Percentiles rank a stretch among this genome's conserved stretches.
These are phyloP conservation scores for Saccharomycopsis olivae DNA, from an alignment of 805 yeast genomes.

Conservation along the genomic window DNA sequence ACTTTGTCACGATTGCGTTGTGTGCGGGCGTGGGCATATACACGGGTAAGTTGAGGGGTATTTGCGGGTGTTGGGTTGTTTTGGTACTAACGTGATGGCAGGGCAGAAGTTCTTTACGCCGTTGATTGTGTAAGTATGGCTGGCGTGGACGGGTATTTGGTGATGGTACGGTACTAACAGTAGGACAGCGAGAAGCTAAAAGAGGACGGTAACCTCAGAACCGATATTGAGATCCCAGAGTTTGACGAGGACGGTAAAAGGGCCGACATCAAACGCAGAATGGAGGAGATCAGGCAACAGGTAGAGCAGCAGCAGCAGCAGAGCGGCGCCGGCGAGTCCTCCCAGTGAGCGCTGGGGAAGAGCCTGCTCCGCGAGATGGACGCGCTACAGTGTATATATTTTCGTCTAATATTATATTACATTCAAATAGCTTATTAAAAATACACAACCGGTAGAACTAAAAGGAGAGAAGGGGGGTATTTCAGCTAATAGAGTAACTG, in stretches of 20 bases:
- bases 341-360: too few species aligned
- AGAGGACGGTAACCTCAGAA: constrained; percentile 54
- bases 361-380: too few species aligned
- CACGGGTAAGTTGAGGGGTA: constrained; percentile 7
- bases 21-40: constrained; percentile 18
- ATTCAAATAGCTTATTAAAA: too few species aligned
- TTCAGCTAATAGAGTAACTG: too few species aligned
- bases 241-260: constrained; percentile 36
- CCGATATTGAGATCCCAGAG: constrained; percentile 47
- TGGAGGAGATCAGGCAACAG: constrained; percentile 3
- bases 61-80: constrained; percentile 27
- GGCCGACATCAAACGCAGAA: constrained; percentile 14
- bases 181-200: constrained; percentile 44
- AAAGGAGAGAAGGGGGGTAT: too few species aligned
- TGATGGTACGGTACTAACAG: neutral
- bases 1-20: constrained; percentile 21
- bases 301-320: too few species aligned
- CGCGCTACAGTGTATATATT: too few species aligned
- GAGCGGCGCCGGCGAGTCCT: too few species aligned
- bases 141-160: too few species aligned
- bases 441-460: too few species aligned
- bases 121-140: constrained; percentile 44
- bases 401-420: too few species aligned
- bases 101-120: constrained; percentile 70
- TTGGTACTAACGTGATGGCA: constrained; percentile 4